Base-by-base conservation (phyloP, 176 grass and related monocot genomes). In the Pontederia paniculata region DNA sequence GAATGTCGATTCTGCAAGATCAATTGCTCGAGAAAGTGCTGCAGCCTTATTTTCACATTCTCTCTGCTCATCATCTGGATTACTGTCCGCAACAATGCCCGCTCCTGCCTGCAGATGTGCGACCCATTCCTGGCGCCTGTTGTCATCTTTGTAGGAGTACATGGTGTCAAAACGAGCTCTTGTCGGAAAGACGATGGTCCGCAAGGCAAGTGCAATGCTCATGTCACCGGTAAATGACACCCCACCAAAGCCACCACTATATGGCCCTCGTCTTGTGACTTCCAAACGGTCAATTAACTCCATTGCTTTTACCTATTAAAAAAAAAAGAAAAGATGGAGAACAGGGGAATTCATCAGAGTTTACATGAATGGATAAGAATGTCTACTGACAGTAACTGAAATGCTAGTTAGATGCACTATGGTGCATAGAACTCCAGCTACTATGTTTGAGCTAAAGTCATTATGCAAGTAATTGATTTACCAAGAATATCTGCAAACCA, bases 41-140 rank as follows among this genome's bases (percentile, higher is more conserved):
- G 81, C 81, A 6, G 89, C 89, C 78, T 88, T 95, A 63, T 95
- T 95, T 12, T 76, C 63, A 18, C 89, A 95, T 68, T 95, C 84
- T 48, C 71, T 78, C 41, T 88, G 89, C 51, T 88, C 89, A 0
- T 95, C 89, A 2, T 84, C 80, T 0, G 81, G 89, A 19, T 78
- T 70, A 50, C 89, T 88, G 70, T 88, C 89, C 6, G 89, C 84
- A 2, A 95, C 89, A 6, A 95, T 88, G 9, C 84, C 89, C 0
- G 84, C 81, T 16, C 83, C 76, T 5, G 76, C 69, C 57, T 90
- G 91, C 12, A 97, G 67, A 57, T 97, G 91, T 19, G 86, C 91
- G 8, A 84, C 74, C 91, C 91, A 90, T 58, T 90, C 91, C 14
- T 75, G 77, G 2, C 83, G 80, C 7, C 52, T 14, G 6, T 66